phyloP scores from a whole-genome alignment of 192 early-diverging fungal species.

The Coemansia sp. region DNA sequence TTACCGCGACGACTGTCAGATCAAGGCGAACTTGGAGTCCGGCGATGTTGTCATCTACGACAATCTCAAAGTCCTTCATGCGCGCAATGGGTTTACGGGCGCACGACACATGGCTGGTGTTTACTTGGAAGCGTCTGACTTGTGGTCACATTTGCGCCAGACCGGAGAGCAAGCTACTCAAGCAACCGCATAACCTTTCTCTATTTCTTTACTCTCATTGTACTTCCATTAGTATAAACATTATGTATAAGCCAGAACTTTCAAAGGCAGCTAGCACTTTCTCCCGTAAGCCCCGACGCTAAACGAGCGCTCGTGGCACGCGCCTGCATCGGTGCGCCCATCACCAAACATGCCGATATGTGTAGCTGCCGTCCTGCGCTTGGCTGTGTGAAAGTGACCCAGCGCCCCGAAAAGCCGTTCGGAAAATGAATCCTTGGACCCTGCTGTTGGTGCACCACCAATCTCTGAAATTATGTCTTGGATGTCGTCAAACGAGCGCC shows the following conservation, averaged over 20 bases:
- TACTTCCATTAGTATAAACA: background rate
- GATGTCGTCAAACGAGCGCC: conserved; percentile 1
- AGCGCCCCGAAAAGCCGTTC: conserved; percentile 8
- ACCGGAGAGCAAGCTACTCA: background rate
- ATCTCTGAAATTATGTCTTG: background rate
- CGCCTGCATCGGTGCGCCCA: background rate
- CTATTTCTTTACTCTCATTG: background rate
- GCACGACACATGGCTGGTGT: conserved; percentile 54
- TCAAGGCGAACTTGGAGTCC: conserved; percentile 37
- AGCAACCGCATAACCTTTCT: background rate
- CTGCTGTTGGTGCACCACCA: background rate
- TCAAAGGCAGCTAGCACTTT: background rate
- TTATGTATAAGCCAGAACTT: too few relatives aligned
- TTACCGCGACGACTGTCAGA: conserved; percentile 50
- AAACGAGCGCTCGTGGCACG: conserved; percentile 10
- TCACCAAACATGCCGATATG: background rate
- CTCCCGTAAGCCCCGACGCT: background rate
- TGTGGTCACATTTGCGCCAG: conserved; percentile 40
- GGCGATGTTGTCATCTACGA: conserved; percentile 55
- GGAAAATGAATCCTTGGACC: background rate
- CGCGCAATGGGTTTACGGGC: conserved; percentile 50
- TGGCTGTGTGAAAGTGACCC: conserved; percentile 5
- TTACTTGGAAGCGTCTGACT: conserved; percentile 32
- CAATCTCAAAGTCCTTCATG: conserved; percentile 50
- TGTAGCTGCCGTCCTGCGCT: conserved; percentile 4